Base-by-base conservation (phyloP, 106 monocot species). In the Dactylorhiza incarnata region DNA sequence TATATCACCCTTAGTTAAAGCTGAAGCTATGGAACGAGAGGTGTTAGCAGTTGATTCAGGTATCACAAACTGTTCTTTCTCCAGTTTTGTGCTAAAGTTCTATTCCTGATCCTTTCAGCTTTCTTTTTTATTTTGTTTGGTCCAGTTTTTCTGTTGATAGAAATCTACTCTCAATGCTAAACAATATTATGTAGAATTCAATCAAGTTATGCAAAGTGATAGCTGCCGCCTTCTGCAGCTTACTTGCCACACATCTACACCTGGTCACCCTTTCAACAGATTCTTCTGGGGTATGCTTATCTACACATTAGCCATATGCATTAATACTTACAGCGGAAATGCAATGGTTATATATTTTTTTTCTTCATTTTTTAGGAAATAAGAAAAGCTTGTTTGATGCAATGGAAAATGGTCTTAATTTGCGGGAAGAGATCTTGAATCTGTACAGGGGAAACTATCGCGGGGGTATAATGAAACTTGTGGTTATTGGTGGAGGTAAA, bases 11-110 rank as follows among this genome's bases (percentile, higher is more conserved):
- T 82, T 97, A 80, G 85, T 97, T 67, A 97, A 97, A 76, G 82
- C 81, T 52, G 97, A 97, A 76, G 97, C 94, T 63, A 94, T 97
- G 94, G 97, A 97, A 24, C 91, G 97, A 74, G 97, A 97, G 76
- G 87, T 97, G 45, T 82, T 89, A 80, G 97, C 97, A 74, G 87
- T 97, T 77, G 97, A 97, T 91, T 97, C 97, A 80, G 97, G 97
- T 97, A 78, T 50, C 49, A 50, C 50, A 53, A 65, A 15, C 37
- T 20, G 56, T 49, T 65, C 23, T 9, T 72, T 66, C 12, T 24
- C 51, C n/a, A 45, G 44, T 45, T 78, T 79, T 84, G 15, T 73
- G 5, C 25, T 72, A 16, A 52, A 7, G 29, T 72, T 44, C 19
- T 13, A 48, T 47, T 9, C 1, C 20, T 50, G 45, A 12, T 68